Evolutionary conservation across 2,329 filamentous ascomycete species (phyloP).

Genomic region (Trichoderma sp.): DNA sequence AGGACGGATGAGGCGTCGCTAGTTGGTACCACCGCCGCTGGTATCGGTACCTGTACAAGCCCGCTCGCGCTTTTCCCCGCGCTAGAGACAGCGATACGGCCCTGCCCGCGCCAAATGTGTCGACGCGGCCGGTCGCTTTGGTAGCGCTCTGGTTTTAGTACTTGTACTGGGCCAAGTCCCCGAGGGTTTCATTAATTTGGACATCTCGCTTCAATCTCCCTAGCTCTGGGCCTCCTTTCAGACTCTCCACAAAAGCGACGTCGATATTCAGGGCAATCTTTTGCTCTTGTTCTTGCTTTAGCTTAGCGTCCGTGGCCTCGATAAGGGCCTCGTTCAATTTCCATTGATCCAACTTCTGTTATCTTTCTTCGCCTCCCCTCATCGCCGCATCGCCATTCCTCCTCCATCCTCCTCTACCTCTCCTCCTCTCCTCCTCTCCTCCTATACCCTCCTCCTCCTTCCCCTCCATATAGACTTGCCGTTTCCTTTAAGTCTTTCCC

Average conservation of each 20-base stretch:
- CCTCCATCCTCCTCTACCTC: neutral
- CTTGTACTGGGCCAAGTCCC: slow-evolving; percentile 6
- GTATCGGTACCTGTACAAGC: neutral
- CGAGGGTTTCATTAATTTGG: slow-evolving; percentile 9
- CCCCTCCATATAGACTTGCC: slow-evolving; percentile 16
- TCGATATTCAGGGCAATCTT: neutral
- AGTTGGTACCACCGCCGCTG: neutral
- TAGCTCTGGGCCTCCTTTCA: neutral
- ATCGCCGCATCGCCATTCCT: slow-evolving; percentile 4
- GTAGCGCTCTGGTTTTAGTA: neutral
- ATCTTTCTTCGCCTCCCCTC: slow-evolving; percentile 23
- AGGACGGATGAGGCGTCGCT: neutral
- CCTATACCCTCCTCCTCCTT: neutral
- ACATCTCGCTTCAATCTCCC: slow-evolving; percentile 13
- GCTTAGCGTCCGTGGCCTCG: neutral
- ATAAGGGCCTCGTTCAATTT: slow-evolving; percentile 7
- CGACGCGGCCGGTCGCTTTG: neutral
- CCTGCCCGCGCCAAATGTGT: neutral
- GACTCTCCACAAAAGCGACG: neutral
- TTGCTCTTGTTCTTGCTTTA: neutral
- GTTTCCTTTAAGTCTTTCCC: neutral
- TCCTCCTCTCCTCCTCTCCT: neutral
- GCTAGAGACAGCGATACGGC: neutral
- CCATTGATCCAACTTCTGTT: slow-evolving; percentile 9
- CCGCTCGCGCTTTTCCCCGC: neutral